These are phyloP conservation scores for Verticillium albo-atrum DNA, from an alignment of 2,329 filamentous ascomycete genomes.

Conservation along the genomic window DNA sequence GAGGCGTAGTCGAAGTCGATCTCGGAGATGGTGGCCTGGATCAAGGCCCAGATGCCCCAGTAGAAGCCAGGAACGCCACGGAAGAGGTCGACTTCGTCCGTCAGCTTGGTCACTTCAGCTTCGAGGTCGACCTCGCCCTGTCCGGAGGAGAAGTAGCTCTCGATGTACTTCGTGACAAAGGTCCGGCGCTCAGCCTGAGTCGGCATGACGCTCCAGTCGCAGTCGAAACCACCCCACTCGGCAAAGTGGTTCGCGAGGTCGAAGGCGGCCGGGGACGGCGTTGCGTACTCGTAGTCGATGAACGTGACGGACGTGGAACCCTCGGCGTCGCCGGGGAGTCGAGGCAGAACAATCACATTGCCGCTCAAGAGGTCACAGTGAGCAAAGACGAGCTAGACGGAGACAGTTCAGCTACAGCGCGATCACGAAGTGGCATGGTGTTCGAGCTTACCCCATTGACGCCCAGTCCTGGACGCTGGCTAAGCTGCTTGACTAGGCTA, in stretches of 20 bases:
- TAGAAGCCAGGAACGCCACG: slow-evolving; percentile 85
- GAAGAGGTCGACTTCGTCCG: slow-evolving; percentile 79
- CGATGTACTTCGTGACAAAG: slow-evolving; percentile 81
- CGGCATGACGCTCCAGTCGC: slow-evolving; percentile 80
- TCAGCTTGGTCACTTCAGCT: slow-evolving; percentile 63
- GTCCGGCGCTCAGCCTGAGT: slow-evolving; percentile 69
- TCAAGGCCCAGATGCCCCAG: slow-evolving; percentile 93
- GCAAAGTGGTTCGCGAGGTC: slow-evolving; percentile 98
- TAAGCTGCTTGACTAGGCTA: slow-evolving; percentile 65
- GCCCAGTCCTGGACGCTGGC: slow-evolving; percentile 72
- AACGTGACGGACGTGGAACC: slow-evolving; percentile 59
- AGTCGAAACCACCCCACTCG: slow-evolving; percentile 97
- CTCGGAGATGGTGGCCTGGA: slow-evolving; percentile 88
- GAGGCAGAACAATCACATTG: slow-evolving; percentile 82
- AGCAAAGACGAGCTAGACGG: slow-evolving; percentile 72
- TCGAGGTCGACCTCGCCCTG: slow-evolving; percentile 44
- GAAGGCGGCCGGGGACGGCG: slow-evolving; percentile 89
- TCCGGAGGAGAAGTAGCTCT: slow-evolving; percentile 59
- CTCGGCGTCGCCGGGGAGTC: slow-evolving; percentile 11
- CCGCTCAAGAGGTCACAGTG: slow-evolving; percentile 96
- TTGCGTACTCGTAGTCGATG: slow-evolving; percentile 98
- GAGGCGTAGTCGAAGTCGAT: slow-evolving; percentile 96
- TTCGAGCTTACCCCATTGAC: slow-evolving; percentile 61
- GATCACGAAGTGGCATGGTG: not conserved
- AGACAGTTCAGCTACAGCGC: slow-evolving; percentile 1